Evolutionary conservation across 495 filamentous ascomycete species (phyloP), one percentile per base, ranked within the genome.

Genomic region (Penicillium robsamsonii): DNA sequence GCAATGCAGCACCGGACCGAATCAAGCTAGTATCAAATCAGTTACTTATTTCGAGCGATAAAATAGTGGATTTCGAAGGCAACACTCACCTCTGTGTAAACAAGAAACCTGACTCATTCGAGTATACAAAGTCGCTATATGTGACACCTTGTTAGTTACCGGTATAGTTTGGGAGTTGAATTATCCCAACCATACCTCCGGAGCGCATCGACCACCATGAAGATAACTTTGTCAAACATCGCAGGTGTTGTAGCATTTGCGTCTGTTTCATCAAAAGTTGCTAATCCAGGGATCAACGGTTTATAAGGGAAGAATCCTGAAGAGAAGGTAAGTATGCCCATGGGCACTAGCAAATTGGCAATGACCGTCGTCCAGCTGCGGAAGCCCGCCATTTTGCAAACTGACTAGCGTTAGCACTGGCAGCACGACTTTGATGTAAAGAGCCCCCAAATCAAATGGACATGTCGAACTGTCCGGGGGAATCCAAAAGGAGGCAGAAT

Each of bases 271-370:
- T 83, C 77, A 68, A 85, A 88, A 24, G 76, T 76, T 17, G 92
- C 92, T 42, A 92, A 75, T 22, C 94, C 94, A 15, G 91, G 83
- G 22, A 97, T 78, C 54, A 97, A 85, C 4, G 94, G 89, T 64
- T 97, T 99, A 72, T 97, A 96, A 15, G 94, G 94, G 67, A 99
- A 97, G 78, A 97, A 99, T 15, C 95, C 94, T 4, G 86, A 82
- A 7, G 90, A 92, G 70, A 99, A 99, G 50, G 85, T 74, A 42
- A 95, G 56, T 46, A 97, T 84, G 40, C 91, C 85, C 38, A 89
- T 57, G 2, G 89, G 88, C 29, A 96, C 83, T 22, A 97, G 72
- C 15, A 89, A 15, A 75, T 98, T 97, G 66, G 78, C 80, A 53
- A 85, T 41, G 24, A 69, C 9, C 48, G 63, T 64, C 31, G 64